Conservation (phyloP, 176 grass and related monocot species). For the Themeda triandra region DNA sequence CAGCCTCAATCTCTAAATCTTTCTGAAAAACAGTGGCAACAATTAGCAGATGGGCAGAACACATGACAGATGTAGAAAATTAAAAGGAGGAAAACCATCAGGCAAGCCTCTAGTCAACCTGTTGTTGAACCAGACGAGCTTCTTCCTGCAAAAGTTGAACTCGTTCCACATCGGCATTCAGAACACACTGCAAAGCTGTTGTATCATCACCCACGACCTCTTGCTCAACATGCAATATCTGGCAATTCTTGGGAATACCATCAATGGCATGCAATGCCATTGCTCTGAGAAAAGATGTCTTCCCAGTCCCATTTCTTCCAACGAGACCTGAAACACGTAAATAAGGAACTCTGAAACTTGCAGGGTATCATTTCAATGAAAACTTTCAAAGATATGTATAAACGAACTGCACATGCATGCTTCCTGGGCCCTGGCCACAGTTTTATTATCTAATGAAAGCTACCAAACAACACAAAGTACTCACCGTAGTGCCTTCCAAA, state of each 20-base stretch:
- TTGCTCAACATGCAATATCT: conserved; percentile 99
- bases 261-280: conserved; percentile 94
- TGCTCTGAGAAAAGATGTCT: conserved; percentile 93
- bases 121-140: conserved; percentile 57
- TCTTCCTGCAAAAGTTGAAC: conserved; percentile 84
- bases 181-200: conserved; percentile 83
- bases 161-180: conserved; percentile 82
- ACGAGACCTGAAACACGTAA: conserved; percentile 71
- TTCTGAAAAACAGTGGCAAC: conserved; percentile 52
- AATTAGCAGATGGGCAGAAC: conserved; percentile 26
- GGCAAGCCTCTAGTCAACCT: conserved; percentile 40
- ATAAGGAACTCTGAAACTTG: background rate
- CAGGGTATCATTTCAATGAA: background rate
- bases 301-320: conserved; percentile 95
- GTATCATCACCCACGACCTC: conserved; percentile 83
- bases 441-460: background rate
- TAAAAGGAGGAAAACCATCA: background rate
- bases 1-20: conserved; percentile 80
- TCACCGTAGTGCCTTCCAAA: conserved; percentile 95
- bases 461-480: background rate
- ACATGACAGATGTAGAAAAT: background rate
- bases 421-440: background rate
- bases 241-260: conserved; percentile 97
- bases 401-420: background rate
- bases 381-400: background rate